Base-by-base conservation (phyloP, 75 land plant species). In the Larix kaempferi region DNA sequence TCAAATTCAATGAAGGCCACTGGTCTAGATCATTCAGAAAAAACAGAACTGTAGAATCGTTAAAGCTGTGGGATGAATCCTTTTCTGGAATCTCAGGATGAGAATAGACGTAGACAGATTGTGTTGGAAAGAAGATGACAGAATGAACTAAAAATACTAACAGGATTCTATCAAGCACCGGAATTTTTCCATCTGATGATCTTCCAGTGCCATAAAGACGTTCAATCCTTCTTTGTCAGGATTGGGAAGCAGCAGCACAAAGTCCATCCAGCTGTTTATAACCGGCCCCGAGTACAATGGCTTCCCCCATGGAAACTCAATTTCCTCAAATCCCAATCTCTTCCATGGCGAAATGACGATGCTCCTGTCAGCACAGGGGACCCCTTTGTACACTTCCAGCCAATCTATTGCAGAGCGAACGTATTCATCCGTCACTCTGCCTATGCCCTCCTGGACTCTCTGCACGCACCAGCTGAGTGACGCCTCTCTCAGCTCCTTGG, bases 271-370 rank as follows among this genome's bases (percentile, higher is more conserved):
- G 57, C 71, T 73, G 33, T 74, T 57, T 41, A 84, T 80, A n/a
- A 89, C 78, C 2, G 91, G 91, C 22, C 82, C 77, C 6, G 73
- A 74, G 69, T 87, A 80, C 59, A 72, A 49, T 4, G 91, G 85
- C 78, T 52, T 74, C 5, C 92, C 92, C 92, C 92, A 91, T 1
- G 91, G 91, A 79, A 78, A 91, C 75, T 85, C 86, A 56, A 88
- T 84, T 44, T 80, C 79, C 2, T 19, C 79, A 16, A 88, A 82
- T 63, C 78, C 81, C 49, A 88, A 73, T 59, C 76, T 80, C 88
- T 83, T 82, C 92, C 92, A 90, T 1, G 91, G 80, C 6, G 89
- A 78, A 5, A 89, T 62, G 39, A 84, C 23, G 57, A 80, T 61
- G 41, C 83, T 74, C 10, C 73, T 54, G 63, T 82, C 85, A 14